A percentile compares a stretch with the other conserved stretches of the same genome.
Conservation (phyloP, 2,329 filamentous ascomycete species). For the Mycocentrospora acerina region DNA sequence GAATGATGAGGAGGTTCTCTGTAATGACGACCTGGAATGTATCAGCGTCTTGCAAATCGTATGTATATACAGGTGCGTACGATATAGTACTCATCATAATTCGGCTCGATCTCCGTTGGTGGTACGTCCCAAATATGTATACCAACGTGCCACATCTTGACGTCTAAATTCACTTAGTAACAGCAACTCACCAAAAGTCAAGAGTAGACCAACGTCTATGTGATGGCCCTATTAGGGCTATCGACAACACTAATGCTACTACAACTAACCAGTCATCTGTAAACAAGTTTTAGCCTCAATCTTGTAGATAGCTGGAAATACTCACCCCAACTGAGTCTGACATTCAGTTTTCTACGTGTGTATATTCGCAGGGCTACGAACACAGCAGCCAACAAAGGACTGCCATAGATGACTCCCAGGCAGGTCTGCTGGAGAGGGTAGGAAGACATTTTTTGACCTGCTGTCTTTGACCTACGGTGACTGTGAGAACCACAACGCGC, state of each 20-base stretch:
- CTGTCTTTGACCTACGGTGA: constrained; percentile 20
- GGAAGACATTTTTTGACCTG: constrained; percentile 36
- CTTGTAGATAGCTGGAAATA: constrained; percentile 5
- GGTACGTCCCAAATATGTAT: constrained; percentile 41
- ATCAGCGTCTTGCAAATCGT: constrained; percentile 5
- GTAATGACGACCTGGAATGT: constrained; percentile 32
- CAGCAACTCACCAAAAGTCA: neutral
- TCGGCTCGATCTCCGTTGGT: constrained; percentile 36
- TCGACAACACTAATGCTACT: constrained; percentile 36
- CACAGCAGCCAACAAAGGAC: constrained; percentile 33
- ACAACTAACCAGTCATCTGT: constrained; percentile 45
- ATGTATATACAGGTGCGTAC: constrained; percentile 16
- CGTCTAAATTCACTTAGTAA: constrained; percentile 20
- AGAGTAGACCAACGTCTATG: constrained; percentile 31
- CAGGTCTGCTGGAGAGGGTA: constrained; percentile 43
- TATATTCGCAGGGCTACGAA: constrained; percentile 42
- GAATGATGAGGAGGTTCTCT: constrained; percentile 44
- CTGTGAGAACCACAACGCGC: constrained; percentile 34
- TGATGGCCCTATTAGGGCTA: constrained; percentile 41
- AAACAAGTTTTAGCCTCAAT: constrained; percentile 16
- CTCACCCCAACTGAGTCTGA: constrained; percentile 40
- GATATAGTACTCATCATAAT: constrained; percentile 40
- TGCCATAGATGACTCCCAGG: constrained; percentile 40
- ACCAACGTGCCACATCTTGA: constrained; percentile 43
- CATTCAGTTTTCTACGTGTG: constrained; percentile 40